Evolutionary conservation across 306 rosid genomes (phyloP).

Genomic region (Datisca glomerata): DNA sequence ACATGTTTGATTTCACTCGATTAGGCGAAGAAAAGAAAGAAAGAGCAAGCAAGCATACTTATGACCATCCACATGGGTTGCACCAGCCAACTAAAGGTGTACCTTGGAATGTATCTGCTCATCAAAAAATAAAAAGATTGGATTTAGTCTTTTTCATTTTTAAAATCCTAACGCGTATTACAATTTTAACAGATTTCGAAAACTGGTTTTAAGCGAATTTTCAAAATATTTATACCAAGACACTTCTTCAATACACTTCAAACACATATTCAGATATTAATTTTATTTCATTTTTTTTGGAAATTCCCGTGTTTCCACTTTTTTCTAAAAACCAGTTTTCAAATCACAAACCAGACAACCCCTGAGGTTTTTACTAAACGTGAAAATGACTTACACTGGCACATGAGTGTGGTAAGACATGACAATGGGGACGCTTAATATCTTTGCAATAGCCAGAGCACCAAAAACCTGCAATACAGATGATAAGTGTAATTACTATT

Average conservation of each 20-base stretch:
- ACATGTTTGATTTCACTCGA: too few relatives aligned
- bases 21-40: conserved; percentile 5
- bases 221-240: too few relatives aligned
- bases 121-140: conserved; percentile 1
- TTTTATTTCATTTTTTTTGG: too few relatives aligned
- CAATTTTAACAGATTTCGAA: background rate
- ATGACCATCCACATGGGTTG: conserved; percentile 95
- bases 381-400: conserved; percentile 84
- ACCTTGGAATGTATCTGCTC: conserved; percentile 88
- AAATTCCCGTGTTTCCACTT: too few relatives aligned
- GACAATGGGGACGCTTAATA: conserved; percentile 76
- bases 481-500: too few relatives aligned
- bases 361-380: too few relatives aligned
- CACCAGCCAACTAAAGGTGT: conserved; percentile 98
- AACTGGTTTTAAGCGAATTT: too few relatives aligned
- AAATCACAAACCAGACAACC: too few relatives aligned
- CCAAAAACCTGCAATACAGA: conserved; percentile 72
- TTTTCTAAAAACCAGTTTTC: too few relatives aligned
- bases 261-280: too few relatives aligned
- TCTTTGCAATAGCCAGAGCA: conserved; percentile 80
- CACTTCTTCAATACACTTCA: too few relatives aligned
- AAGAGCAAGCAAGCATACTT: conserved; percentile 53
- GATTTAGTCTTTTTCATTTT: background rate
- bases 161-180: background rate
- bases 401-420: conserved; percentile 99